Base-by-base conservation (phyloP, 805 yeast genomes). In the Hanseniaspora mollemarum region DNA sequence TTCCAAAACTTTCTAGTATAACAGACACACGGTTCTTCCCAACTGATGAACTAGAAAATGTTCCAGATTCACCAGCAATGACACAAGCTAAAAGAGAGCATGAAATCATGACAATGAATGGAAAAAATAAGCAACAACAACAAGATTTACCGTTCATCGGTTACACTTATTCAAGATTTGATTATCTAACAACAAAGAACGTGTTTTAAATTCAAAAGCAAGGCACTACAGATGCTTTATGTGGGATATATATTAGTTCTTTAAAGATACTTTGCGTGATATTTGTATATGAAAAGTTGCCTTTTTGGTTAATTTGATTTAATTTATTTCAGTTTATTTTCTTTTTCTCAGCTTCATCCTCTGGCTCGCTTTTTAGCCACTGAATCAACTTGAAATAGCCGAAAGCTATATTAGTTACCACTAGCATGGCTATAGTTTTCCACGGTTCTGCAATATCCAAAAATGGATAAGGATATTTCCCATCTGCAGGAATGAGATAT, bases 1-100 rank as follows among this genome's bases (percentile, higher is more conserved):
- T 92, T 57, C 95, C 98, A 24, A 84, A 87, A 62, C 74, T 92
- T 62, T 78, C 87, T 58, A 83, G 94, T 12, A 83, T 90, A 54
- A 90, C 97, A 5, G 98, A 92, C 65, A 92, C 98, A 0, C 75
- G 96, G 59, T 90, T 90, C 71, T 92, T 92, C 87, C 97, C 98
- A 38, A 87, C 95, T 1, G 97, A 90, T 64, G 98, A 90, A 62
- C 72, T 90, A 60, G 96, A 90, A 65, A 86, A 85, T 60, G 87
- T 90, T 46, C 95, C 97, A 1, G 96, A 88, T 60, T 79, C 86
- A 42, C 95, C 95, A 12, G 81, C 81, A 4, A 70, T 76, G 62
- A 73, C 75, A 62, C 73, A 71, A 62, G 81, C 81, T 58, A 75
- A 75, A 59, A 82, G 76, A 62, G 65, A 66, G 41, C 71, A 71